A percentile compares a stretch with the other conserved stretches of the same genome.
These are phyloP conservation scores for Naganishia sp. DNA, from an alignment of 1,284 basidiomycete species.

Conservation along the genomic window DNA sequence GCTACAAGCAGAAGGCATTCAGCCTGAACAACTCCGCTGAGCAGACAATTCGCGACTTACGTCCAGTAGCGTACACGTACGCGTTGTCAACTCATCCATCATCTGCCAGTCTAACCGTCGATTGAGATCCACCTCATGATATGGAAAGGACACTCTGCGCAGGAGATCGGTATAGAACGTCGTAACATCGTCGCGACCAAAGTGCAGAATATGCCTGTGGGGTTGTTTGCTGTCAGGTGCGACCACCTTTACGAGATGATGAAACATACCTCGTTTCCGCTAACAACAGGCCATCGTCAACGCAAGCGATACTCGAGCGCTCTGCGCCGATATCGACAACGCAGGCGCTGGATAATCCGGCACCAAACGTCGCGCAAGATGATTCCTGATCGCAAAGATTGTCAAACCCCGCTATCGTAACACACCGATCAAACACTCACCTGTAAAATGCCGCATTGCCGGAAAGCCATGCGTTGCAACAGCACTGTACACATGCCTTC, in stretches of 20 bases:
- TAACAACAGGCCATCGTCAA: constrained; percentile 90
- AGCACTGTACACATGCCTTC: constrained; percentile 76
- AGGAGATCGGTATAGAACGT: constrained; percentile 81
- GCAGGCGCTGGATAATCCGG: constrained; percentile 90
- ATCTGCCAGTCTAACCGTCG: constrained; percentile 80
- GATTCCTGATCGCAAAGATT: constrained; percentile 67
- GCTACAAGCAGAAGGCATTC: constrained; percentile 55
- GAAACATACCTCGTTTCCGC: constrained; percentile 75
- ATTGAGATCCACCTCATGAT: constrained; percentile 74
- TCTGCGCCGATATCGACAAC: constrained; percentile 92
- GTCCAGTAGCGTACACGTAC: constrained; percentile 80
- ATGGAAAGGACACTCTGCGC: constrained; percentile 81
- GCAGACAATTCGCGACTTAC: no score
- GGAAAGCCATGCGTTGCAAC: constrained; percentile 82
- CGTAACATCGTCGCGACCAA: constrained; percentile 93
- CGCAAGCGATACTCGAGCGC: constrained; percentile 83
- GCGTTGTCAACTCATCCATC: constrained; percentile 82
- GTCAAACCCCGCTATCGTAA: neutral
- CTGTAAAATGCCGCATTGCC: constrained; percentile 85
- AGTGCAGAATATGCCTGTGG: constrained; percentile 73
- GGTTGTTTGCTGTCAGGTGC: neutral
- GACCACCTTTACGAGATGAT: neutral
- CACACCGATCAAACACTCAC: constrained; percentile 57
- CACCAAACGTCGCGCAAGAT: constrained; percentile 89
- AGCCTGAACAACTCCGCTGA: no score